These are phyloP conservation scores for Hericium erinaceus DNA, from an alignment of 768 basidiomycete species.

Conservation along the genomic window DNA sequence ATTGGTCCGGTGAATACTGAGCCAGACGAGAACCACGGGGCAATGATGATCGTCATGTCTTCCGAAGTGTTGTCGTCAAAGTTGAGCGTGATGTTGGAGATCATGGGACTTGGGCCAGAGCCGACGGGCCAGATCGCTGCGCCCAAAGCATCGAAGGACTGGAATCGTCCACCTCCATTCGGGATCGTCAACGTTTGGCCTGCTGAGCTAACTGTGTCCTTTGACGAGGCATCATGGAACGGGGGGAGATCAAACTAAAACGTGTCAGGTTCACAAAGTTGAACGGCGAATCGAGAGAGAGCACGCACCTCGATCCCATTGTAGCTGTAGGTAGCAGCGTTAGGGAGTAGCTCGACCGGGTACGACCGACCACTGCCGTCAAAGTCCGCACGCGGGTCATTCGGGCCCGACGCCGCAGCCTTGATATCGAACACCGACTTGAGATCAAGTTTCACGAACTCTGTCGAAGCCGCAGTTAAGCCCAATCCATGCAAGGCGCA, in stretches of 20 bases:
- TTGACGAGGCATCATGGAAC: conserved; percentile 1
- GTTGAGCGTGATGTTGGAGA: conserved; percentile 4
- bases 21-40: conserved; percentile 4
- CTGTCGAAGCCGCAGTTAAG: neutral
- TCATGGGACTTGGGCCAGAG: neutral
- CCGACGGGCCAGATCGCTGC: neutral
- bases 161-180: neutral
- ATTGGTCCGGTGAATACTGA: conserved; percentile 27
- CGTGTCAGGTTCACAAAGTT: neutral
- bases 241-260: conserved; percentile 2
- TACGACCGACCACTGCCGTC: conserved; percentile 9
- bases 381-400: conserved; percentile 5
- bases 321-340: conserved; percentile 1
- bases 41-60: conserved; percentile 2
- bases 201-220: conserved; percentile 3
- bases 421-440: conserved; percentile 4
- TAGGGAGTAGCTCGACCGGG: conserved; percentile 6
- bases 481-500: neutral
- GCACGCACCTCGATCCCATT: conserved; percentile 4
- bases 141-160: conserved; percentile 7
- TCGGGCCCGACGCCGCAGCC: conserved; percentile 5
- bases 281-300: neutral
- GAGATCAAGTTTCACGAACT: conserved; percentile 2
- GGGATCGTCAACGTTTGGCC: conserved; percentile 4
- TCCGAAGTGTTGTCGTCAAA: conserved; percentile 5